Conservation (phyloP, 805 yeast genomes). For the Metschnikowia santaceciliae region DNA sequence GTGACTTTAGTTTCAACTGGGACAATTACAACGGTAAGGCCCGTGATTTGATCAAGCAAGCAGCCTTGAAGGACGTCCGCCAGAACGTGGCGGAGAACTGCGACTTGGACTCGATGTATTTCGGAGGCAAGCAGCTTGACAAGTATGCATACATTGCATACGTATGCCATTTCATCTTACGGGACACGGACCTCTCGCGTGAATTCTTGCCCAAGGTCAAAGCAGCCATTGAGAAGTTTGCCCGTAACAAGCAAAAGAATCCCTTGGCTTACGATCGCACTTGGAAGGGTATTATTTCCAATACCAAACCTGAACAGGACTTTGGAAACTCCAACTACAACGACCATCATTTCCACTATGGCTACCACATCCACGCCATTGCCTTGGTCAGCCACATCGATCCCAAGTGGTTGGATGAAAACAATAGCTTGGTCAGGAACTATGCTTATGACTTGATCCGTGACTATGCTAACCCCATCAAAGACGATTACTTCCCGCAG, state of each 20-base stretch:
- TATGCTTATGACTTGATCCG: slow-evolving; percentile 61
- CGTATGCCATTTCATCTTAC: slow-evolving; percentile 61
- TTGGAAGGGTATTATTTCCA: slow-evolving; percentile 76
- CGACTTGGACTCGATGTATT: slow-evolving; percentile 82
- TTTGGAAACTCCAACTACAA: slow-evolving; percentile 69
- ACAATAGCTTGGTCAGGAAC: slow-evolving; percentile 32
- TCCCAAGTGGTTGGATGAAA: slow-evolving; percentile 29
- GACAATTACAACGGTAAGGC: slow-evolving; percentile 27
- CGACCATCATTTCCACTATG: slow-evolving; percentile 76
- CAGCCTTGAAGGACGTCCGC: slow-evolving; percentile 49
- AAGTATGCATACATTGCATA: slow-evolving; percentile 86
- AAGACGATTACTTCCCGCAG: slow-evolving; percentile 59
- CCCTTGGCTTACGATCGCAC: slow-evolving; percentile 77
- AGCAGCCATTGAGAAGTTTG: slow-evolving; percentile 64
- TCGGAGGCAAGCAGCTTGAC: slow-evolving; percentile 82
- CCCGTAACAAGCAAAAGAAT: slow-evolving; percentile 59
- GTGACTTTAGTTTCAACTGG: slow-evolving; percentile 9
- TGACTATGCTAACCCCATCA: slow-evolving; percentile 61
- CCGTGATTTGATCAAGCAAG: slow-evolving; percentile 33
- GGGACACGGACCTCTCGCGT: slow-evolving; percentile 50
- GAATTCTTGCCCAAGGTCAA: slow-evolving; percentile 56
- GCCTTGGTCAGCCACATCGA: slow-evolving; percentile 61
- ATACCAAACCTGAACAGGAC: slow-evolving; percentile 62
- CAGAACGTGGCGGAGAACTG: slow-evolving; percentile 55
- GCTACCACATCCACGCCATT: slow-evolving; percentile 69